Evolutionary conservation across 371 early-diverging fungal species (phyloP), one percentile per base, ranked within the genome.

Genomic region (Globomyces sp.): DNA sequence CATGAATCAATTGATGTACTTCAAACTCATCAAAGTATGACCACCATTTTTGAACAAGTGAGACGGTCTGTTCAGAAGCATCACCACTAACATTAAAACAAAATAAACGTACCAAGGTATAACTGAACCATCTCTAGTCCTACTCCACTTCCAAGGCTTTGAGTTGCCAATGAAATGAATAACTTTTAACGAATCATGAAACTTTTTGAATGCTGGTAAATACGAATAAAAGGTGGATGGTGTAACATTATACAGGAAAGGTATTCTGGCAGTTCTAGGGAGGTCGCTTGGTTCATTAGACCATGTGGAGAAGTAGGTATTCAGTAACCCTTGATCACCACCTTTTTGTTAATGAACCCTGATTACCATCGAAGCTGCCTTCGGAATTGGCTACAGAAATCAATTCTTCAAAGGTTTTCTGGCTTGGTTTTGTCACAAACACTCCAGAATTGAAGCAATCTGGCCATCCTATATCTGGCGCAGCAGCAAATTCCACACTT

Each of bases 401-500:
- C 43, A 93, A 73, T 0, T 74, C 85, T 0, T 72, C 51, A 65
- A 80, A 92, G 0, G 80, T 75, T 8, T 70, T 75, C 8, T 74
- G 69, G 37, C 77, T 78, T 0, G 98, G 96, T 9, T 79, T 74
- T 10, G 85, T 71, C 34, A 94, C 89, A 85, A 98, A 92, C 1
- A 98, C 93, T 1, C 96, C 98, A 24, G 95, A 94, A 73, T 97
- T 97, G 81, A 97, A 97, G 68, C 92, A 92, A 61, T 83, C 83
- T 1, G 85, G 85, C 85, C 85, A 85, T 1, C 82, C 81, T 37
- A 71, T 66, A 72, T 95, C 94, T 0, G 94, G 93, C 87, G 73
- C 92, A 87, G n/a, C 95, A 86, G 57, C 89, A 74, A 79, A 75
- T 11, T 65, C 68, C n/a, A 62, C 57, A 40, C 55, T 81, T 0